Base-by-base conservation (phyloP, 1,284 basidiomycete genomes). In the Gomphus bonarii region DNA sequence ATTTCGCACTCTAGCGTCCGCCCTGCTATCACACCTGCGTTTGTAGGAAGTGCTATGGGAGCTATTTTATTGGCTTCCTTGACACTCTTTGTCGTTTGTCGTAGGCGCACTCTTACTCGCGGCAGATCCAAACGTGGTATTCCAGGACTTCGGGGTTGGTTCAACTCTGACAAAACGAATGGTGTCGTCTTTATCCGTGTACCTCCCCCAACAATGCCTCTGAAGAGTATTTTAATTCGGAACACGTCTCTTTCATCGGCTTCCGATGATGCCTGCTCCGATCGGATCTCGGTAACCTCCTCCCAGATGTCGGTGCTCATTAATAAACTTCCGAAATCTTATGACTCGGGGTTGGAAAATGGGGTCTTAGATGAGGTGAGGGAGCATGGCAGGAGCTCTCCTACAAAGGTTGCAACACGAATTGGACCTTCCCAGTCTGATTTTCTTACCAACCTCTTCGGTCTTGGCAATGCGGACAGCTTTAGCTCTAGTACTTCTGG, bases 381-480 rank as follows among this genome's bases (percentile, higher is more conserved):
- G 11, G 33, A 35, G 31, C 12, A 36, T 36, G 36, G 31, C 3
- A n/a, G 33, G 22, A 31, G 28, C 40, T 40, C 28, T 54, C 36
- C 52, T 4, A 16, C 43, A 8, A 16, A 44, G 18, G 33, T n/a
- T 51, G 42, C 52, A 28, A 43, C 20, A 38, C 52, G 52, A 12
- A 43, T 54, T 33, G 52, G 52, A 42, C 52, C 52, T 30, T 54
- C 52, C 42, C 52, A 35, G n/a, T 54, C 52, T 11, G 52, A 54
- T 28, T 54, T 54, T 28, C 40, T 54, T 44, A 30, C 20, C 4
- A 44, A 44, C 38, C 52, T 54, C 20, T 42, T 54, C 9, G 52
- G 52, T 33, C 33, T 40, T 36, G 33, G 22, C 16, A 20, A 54
- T 28, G 38, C 52, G 12, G 38, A 44, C 22, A 54, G 42, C 31